A percentile compares a stretch with the other conserved stretches of the same genome.
Evolutionary conservation across 1,284 basidiomycete species (phyloP).

Genomic region (Leucoagaricus sp.): DNA sequence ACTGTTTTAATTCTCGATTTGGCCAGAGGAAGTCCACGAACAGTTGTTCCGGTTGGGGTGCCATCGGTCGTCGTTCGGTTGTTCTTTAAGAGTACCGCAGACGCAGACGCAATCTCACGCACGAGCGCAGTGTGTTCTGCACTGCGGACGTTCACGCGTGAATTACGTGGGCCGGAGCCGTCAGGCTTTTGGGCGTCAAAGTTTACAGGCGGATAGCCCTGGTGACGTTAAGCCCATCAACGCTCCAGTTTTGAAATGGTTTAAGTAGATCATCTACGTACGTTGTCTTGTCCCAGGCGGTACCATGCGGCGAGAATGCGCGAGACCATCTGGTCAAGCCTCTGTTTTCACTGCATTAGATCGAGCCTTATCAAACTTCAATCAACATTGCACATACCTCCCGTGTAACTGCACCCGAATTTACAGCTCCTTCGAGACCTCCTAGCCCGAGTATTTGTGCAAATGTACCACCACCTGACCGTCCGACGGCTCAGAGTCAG

Average conservation of each 20-base stretch:
- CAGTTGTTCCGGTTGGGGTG: conserved; percentile 32
- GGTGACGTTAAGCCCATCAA: conserved; percentile 21
- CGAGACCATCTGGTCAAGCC: conserved; percentile 69
- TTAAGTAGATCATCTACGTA: conserved; percentile 16
- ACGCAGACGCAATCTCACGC: conserved; percentile 67
- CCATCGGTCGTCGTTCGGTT: conserved; percentile 35
- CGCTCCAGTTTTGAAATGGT: not conserved
- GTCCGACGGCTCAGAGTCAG: conserved; percentile 1
- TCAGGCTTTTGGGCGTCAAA: conserved; percentile 52
- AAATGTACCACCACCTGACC: conserved; percentile 39
- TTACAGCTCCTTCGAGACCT: conserved; percentile 35
- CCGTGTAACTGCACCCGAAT: conserved; percentile 43
- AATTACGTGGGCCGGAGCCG: conserved; percentile 46
- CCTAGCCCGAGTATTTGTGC: conserved; percentile 13
- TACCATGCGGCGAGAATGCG: conserved; percentile 67
- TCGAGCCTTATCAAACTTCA: too few species aligned
- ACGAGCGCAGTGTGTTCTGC: conserved; percentile 55
- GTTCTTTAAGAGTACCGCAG: conserved; percentile 82
- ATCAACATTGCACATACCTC: too few species aligned
- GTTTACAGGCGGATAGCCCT: conserved; percentile 56
- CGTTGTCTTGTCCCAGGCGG: conserved; percentile 52
- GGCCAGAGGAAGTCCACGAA: conserved; percentile 47
- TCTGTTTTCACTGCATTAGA: conserved; percentile 23
- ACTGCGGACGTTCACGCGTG: conserved; percentile 62
- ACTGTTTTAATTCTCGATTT: conserved; percentile 44